These are phyloP conservation scores for Rauvolfia tetraphylla DNA, from an alignment of 257 asterid genomes.

Conservation along the genomic window DNA sequence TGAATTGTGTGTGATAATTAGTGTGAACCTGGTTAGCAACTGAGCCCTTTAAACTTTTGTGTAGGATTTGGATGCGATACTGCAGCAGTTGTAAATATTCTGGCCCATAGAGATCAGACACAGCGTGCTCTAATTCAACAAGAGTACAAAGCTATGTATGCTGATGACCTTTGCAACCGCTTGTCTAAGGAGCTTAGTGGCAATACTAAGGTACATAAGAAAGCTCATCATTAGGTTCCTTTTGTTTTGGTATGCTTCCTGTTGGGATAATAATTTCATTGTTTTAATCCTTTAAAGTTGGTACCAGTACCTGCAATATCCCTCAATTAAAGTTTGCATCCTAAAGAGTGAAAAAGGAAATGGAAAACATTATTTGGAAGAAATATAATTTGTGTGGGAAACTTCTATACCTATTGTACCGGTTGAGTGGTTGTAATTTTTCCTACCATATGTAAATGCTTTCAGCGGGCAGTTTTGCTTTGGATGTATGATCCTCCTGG, in stretches of 20 bases:
- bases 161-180: conserved; percentile 72
- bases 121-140: conserved; percentile 82
- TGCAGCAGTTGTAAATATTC: conserved; percentile 63
- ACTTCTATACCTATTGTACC: not conserved
- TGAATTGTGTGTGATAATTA: not conserved
- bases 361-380: not conserved
- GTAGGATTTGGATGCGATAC: conserved; percentile 95
- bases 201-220: conserved; percentile 54
- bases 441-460: conserved; percentile 2
- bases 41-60: conserved; percentile 4
- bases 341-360: not conserved
- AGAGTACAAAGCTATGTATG: conserved; percentile 64
- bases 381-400: not conserved
- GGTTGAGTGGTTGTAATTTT: not conserved
- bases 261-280: not conserved
- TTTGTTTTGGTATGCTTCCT: not conserved
- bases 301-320: not conserved
- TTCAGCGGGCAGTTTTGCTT: conserved; percentile 68
- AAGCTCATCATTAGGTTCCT: not conserved
- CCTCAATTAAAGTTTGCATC: not conserved
- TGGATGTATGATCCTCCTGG: conserved; percentile 93
- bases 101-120: conserved; percentile 80
- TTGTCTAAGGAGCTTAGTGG: conserved; percentile 80
- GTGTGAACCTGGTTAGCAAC: not conserved
- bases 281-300: not conserved